Conservation (phyloP, 257 asterid species). For the Solanum sparsipilum region DNA sequence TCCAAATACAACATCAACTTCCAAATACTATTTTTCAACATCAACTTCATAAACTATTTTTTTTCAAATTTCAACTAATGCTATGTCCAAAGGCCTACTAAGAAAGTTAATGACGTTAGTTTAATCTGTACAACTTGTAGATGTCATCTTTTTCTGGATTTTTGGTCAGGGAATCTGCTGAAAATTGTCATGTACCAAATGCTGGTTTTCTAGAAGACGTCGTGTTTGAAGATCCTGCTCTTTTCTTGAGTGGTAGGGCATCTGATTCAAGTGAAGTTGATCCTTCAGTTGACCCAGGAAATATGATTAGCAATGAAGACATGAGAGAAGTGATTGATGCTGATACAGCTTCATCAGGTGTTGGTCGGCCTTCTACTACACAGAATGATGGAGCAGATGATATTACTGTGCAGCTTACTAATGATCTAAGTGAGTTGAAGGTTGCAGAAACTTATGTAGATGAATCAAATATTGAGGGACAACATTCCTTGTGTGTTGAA, state of each 20-base stretch:
- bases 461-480: slow-evolving; percentile 40
- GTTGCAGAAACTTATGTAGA: slow-evolving; percentile 31
- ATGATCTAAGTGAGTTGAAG: slow-evolving; percentile 40
- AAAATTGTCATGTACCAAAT: slow-evolving; percentile 72
- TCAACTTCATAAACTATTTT: neutral
- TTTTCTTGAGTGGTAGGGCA: slow-evolving; percentile 26
- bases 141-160: slow-evolving; percentile 3
- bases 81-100: neutral
- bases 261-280: slow-evolving; percentile 51
- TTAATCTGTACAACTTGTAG: neutral
- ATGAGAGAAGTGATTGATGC: slow-evolving; percentile 17
- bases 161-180: slow-evolving; percentile 64
- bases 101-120: neutral
- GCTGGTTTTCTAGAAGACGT: slow-evolving; percentile 81
- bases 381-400: slow-evolving; percentile 21
- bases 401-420: slow-evolving; percentile 36
- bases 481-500: slow-evolving; percentile 44
- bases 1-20: neutral
- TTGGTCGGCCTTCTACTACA: slow-evolving; percentile 19
- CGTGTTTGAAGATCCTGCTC: slow-evolving; percentile 80
- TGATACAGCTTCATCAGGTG: slow-evolving; percentile 17
- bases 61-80: neutral
- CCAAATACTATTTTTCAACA: neutral
- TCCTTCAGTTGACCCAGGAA: slow-evolving; percentile 28
- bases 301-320: slow-evolving; percentile 22